Percentiles rank a stretch among this genome's conserved stretches.
Conservation (phyloP, 345 rosid genomes). For the Eucalyptus regnans region DNA sequence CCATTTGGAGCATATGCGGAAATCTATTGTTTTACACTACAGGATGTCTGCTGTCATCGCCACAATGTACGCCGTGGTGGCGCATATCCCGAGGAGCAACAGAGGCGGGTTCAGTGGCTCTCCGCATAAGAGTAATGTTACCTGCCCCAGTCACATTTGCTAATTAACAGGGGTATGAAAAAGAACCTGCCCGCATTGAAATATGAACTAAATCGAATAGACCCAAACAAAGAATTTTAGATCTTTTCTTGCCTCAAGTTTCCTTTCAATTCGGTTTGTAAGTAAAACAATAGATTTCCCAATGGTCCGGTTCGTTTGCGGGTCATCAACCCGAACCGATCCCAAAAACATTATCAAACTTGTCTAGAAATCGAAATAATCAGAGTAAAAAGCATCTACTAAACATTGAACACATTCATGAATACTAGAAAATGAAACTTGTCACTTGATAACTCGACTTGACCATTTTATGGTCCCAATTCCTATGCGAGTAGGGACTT, state of each 20-base stretch:
- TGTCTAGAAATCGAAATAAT: neutral
- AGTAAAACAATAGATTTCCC: neutral
- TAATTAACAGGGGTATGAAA: neutral
- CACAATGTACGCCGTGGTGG: too few relatives aligned
- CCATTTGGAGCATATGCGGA: too few relatives aligned
- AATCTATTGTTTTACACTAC: too few relatives aligned
- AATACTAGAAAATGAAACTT: too few relatives aligned
- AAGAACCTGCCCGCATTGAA: neutral
- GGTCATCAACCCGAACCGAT: neutral
- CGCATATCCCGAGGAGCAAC: too few relatives aligned
- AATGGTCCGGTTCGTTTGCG: neutral
- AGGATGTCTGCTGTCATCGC: too few relatives aligned
- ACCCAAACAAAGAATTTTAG: neutral
- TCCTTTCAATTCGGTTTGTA: neutral
- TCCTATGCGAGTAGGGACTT: neutral
- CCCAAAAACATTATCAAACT: neutral
- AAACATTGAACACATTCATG: neutral
- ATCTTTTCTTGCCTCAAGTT: neutral
- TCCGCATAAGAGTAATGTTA: constrained; percentile 62
- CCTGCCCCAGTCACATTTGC: constrained; percentile 15
- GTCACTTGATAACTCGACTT: neutral
- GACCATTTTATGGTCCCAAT: neutral
- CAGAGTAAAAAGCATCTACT: neutral
- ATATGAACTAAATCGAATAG: too few relatives aligned
- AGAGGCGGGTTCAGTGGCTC: constrained; percentile 70